Evolutionary conservation across 2,329 filamentous ascomycete species (phyloP), one percentile per base, ranked within the genome.

Genomic region (Mycosphaerella sp.): DNA sequence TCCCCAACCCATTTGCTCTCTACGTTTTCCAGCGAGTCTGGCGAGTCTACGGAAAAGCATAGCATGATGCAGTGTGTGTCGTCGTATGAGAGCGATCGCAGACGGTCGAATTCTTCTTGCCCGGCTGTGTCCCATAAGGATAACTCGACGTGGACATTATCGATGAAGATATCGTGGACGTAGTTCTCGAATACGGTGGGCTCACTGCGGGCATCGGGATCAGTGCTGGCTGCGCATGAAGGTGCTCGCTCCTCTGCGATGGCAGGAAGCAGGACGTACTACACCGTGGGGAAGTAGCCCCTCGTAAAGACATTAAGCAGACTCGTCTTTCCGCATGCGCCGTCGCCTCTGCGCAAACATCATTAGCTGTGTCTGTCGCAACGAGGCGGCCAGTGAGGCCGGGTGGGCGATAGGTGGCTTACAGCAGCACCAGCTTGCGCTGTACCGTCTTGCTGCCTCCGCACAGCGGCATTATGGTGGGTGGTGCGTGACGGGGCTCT

Each of bases 181-280:
- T 97, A 98, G 73, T 98, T 98, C 71, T 98, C 91, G 72, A 96
- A 96, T 59, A 96, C 91, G 32, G 91, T 98, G 49, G 93, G 93
- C 73, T 97, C 90, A 75, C 79, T 83, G 64, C 44, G 28, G 10
- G 41, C 9, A 21, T 27, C 10, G 9, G 35, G n/a, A n/a, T 34
- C 13, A 40, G 25, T 16, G 2, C 13, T 44, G 13, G 40, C 3
- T 40, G 17, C 16, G 41, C 30, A 12, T 48, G 13, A 28, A 14
- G 17, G 12, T 41, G 28, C 3, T 8, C 14, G 44, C 32, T 54
- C 52, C 49, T 40, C n/a, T 13, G 13, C 7, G 18, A 16, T 27
- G 16, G 17, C 27, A n/a, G 21, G 9, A 12, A 28, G 28, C 21
- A 45, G 42, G 34, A 70, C 79, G 76, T 76, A 84, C 81, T 97